phyloP scores from a whole-genome alignment of 108 stramenopile species.

The Hondaea fermentalgiana region DNA sequence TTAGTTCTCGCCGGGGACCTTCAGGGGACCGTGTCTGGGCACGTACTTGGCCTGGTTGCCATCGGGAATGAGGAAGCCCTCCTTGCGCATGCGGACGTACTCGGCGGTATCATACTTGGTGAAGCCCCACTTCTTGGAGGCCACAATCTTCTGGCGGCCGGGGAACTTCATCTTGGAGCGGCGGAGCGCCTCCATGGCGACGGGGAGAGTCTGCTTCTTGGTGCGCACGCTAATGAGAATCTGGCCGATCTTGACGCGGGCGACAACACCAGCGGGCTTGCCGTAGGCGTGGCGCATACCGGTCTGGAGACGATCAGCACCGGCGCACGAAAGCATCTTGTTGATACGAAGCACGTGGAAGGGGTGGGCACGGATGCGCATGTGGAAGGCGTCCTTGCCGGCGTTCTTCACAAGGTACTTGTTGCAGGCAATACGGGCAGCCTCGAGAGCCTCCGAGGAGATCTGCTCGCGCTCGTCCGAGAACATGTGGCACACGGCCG shows the following conservation, averaged over 20 bases:
- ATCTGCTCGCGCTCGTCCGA: slow-evolving; percentile 99
- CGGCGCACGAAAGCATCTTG: slow-evolving; percentile 99
- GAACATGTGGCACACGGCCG: slow-evolving; percentile 96
- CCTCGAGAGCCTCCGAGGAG: slow-evolving; percentile 97
- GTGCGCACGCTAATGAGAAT: slow-evolving; percentile 81
- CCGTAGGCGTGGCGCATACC: slow-evolving; percentile 99
- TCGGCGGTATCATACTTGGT: slow-evolving; percentile 93
- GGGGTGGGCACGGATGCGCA: slow-evolving; percentile 96
- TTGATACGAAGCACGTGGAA: slow-evolving; percentile 98
- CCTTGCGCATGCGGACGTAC: slow-evolving; percentile 84
- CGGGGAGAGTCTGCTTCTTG: slow-evolving; percentile 78
- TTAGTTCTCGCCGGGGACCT: slow-evolving; percentile 16
- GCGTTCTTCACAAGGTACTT: slow-evolving; percentile 96
- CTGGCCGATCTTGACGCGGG: slow-evolving; percentile 98
- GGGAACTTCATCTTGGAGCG: slow-evolving; percentile 99
- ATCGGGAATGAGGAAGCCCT: slow-evolving; percentile 49
- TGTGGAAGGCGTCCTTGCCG: slow-evolving; percentile 98
- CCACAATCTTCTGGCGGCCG: slow-evolving; percentile 98
- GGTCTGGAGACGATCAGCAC: slow-evolving; percentile 94
- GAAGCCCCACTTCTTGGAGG: slow-evolving; percentile 99
- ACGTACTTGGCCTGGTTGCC: slow-evolving; percentile 53
- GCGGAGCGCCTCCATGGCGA: slow-evolving; percentile 95
- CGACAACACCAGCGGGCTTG: slow-evolving; percentile 97
- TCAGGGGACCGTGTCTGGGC: slow-evolving; percentile 39
- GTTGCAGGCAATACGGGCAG: slow-evolving; percentile 98